Evolutionary conservation across 2,329 filamentous ascomycete species (phyloP).

Genomic region (Neonectria sp.): DNA sequence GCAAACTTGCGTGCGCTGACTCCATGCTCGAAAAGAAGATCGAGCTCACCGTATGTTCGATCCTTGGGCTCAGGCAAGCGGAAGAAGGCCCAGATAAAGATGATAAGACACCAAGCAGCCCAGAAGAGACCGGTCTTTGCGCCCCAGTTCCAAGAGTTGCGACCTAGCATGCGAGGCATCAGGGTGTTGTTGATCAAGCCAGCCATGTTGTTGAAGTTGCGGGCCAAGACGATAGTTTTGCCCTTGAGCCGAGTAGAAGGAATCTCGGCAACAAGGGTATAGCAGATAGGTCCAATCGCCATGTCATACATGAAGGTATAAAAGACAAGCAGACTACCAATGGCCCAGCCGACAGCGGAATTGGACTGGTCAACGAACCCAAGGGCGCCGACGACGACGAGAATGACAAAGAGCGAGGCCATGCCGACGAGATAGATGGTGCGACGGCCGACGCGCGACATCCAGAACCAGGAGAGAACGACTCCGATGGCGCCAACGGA

Average conservation of each 20-base stretch:
- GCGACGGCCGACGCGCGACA: conserved; percentile 61
- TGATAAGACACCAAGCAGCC: conserved; percentile 56
- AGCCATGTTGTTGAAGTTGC: conserved; percentile 47
- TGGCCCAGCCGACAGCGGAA: conserved; percentile 59
- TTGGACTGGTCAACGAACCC: conserved; percentile 65
- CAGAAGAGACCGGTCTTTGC: conserved; percentile 65
- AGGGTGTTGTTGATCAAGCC: conserved; percentile 61
- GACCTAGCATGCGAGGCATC: conserved; percentile 61
- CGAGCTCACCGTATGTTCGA: conserved; percentile 69
- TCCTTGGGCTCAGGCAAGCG: conserved; percentile 68
- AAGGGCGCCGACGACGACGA: conserved; percentile 59
- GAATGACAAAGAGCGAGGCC: conserved; percentile 57
- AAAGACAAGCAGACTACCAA: conserved; percentile 61
- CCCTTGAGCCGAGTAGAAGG: conserved; percentile 61
- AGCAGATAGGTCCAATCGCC: conserved; percentile 74
- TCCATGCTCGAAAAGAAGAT: conserved; percentile 61
- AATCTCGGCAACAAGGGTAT: conserved; percentile 79
- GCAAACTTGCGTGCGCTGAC: no score
- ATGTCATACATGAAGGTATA: conserved; percentile 60
- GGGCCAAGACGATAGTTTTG: conserved; percentile 62
- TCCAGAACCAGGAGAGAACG: conserved; percentile 58
- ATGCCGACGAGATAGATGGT: conserved; percentile 61
- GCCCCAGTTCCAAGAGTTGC: conserved; percentile 60
- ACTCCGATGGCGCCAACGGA: conserved; percentile 62
- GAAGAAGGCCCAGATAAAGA: conserved; percentile 65